phyloP scores from a whole-genome alignment of 2,329 filamentous ascomycete genomes.

The Dothidotthia symphoricarpi region DNA sequence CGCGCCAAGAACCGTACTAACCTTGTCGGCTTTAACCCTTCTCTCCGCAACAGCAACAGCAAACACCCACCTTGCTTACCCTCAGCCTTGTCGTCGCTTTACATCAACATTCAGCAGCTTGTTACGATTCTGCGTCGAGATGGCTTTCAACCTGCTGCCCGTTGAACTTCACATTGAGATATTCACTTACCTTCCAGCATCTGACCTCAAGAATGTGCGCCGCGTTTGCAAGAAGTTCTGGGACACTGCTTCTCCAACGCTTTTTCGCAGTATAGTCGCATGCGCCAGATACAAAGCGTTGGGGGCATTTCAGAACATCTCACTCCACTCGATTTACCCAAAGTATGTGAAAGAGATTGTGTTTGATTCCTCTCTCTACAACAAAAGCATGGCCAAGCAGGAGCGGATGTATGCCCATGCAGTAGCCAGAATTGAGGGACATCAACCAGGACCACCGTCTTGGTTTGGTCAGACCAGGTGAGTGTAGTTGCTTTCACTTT shows the following conservation, averaged over 20 bases:
- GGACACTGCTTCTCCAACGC: conserved; percentile 22
- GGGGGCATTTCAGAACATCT: conserved; percentile 28
- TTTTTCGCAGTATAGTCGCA: conserved; percentile 27
- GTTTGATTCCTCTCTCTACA: conserved; percentile 31
- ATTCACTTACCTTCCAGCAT: conserved; percentile 22
- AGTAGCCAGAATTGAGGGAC: conserved; percentile 3
- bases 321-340: conserved; percentile 21
- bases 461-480: conserved; percentile 16
- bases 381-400: conserved; percentile 12
- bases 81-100: not conserved
- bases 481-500: not conserved
- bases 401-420: conserved; percentile 8
- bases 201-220: conserved; percentile 27
- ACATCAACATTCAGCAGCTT: too few species aligned
- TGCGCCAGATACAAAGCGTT: conserved; percentile 32
- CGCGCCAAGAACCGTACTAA: not conserved
- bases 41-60: not conserved
- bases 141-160: conserved; percentile 22
- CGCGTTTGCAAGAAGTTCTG: conserved; percentile 18
- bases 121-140: not conserved
- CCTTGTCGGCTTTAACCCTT: too few species aligned
- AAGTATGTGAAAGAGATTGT: conserved; percentile 34
- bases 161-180: conserved; percentile 32
- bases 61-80: not conserved
- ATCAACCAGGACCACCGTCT: conserved; percentile 7